Conservation (phyloP, 129 eudicot genomes). For the Saposhnikovia divaricata region DNA sequence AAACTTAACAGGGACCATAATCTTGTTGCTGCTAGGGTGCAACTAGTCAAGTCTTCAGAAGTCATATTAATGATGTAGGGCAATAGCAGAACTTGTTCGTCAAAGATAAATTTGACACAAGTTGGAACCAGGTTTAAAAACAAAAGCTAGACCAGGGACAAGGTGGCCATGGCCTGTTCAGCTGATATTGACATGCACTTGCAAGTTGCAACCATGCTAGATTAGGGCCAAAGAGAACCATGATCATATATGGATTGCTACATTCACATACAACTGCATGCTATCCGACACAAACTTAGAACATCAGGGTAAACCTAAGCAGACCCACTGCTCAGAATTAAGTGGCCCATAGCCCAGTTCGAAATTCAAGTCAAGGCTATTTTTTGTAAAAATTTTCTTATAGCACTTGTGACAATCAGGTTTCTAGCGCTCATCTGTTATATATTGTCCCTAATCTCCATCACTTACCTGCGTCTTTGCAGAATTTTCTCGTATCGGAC, state of each 20-base stretch:
- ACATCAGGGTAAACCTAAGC: not conserved
- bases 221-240: not conserved
- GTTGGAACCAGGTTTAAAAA: not conserved
- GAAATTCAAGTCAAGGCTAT: not conserved
- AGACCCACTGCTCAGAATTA: not conserved
- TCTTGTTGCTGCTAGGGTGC: not conserved
- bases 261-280: not conserved
- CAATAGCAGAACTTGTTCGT: not conserved
- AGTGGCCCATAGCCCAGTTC: not conserved
- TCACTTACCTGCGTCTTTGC: conserved; percentile 44
- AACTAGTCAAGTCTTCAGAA: not conserved
- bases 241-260: not conserved
- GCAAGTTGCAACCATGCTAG: not conserved
- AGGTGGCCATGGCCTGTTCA: not conserved
- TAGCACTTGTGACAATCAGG: not conserved
- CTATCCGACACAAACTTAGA: not conserved
- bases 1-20: not conserved
- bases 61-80: not conserved
- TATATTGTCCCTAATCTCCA: conserved; percentile 20
- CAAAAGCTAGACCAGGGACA: not conserved
- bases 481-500: conserved; percentile 36
- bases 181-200: conserved; percentile 1
- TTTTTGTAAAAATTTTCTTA: not conserved
- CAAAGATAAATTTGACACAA: not conserved
- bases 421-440: not conserved